A percentile compares a stretch with the other conserved stretches of the same genome.
These are phyloP conservation scores for Backusella macrospora DNA, from an alignment of 192 early-diverging fungal genomes.

Conservation along the genomic window DNA sequence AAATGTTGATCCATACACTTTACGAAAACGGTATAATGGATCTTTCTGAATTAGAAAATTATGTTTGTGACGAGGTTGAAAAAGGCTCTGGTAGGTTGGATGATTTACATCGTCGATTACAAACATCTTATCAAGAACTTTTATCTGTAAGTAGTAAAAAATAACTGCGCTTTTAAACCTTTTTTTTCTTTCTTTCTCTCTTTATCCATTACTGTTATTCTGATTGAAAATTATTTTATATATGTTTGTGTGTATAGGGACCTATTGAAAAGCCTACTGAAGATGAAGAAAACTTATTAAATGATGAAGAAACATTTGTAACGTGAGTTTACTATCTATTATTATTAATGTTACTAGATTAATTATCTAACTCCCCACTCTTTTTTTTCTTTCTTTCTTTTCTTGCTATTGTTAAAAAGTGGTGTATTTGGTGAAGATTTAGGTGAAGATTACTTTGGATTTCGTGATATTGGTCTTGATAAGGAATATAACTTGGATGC, in stretches of 20 bases:
- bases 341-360: neutral
- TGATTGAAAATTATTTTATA: neutral
- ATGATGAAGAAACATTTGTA: conserved; percentile 29
- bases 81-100: conserved; percentile 68
- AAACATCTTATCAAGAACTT: conserved; percentile 68
- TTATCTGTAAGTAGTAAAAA: conserved; percentile 38
- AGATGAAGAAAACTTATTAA: conserved; percentile 14
- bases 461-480: conserved; percentile 87
- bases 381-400: too few species aligned
- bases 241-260: neutral
- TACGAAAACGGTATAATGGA: conserved; percentile 77
- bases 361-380: neutral
- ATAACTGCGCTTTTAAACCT: too few species aligned
- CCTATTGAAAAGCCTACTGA: neutral
- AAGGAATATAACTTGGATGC: conserved; percentile 59
- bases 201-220: too few species aligned
- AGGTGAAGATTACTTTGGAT: conserved; percentile 90
- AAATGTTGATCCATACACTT: conserved; percentile 79
- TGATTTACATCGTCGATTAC: conserved; percentile 75
- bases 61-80: conserved; percentile 77
- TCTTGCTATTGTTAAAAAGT: conserved; percentile 26
- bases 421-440: conserved; percentile 55
- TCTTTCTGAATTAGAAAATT: conserved; percentile 74
- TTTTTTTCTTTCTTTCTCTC: too few species aligned
- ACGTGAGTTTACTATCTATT: conserved; percentile 9